Conservation (phyloP, 2,329 filamentous ascomycete genomes). For the Aspergillus sp. region DNA sequence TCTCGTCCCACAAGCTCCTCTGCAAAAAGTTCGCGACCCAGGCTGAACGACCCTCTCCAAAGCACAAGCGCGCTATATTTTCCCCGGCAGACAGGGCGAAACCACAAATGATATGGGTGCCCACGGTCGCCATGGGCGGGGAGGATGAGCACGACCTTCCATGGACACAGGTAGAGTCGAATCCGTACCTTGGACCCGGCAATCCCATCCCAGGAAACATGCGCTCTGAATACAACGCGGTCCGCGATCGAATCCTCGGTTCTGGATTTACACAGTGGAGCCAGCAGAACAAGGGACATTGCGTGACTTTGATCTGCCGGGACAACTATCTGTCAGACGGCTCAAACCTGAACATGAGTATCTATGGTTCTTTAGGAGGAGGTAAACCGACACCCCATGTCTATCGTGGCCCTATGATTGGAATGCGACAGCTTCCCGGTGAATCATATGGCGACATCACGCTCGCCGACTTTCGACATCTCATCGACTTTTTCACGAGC, state of each 20-base stretch:
- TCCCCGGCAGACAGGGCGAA: constrained; percentile 1
- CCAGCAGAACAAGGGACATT: background rate
- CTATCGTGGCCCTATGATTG: constrained; percentile 3
- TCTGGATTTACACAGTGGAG: background rate
- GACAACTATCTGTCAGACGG: background rate
- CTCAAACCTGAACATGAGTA: constrained; percentile 1
- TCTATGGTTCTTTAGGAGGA: background rate
- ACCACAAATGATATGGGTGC: constrained; percentile 3
- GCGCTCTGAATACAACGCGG: background rate
- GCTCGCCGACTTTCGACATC: constrained; percentile 4
- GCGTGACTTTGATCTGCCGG: background rate
- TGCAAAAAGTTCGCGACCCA: constrained; percentile 4
- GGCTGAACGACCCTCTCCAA: constrained; percentile 2
- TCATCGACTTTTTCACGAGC: constrained; percentile 3
- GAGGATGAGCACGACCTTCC: background rate
- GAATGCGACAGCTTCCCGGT: background rate
- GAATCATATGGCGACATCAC: constrained; percentile 2
- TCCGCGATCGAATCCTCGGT: background rate
- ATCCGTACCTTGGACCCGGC: background rate
- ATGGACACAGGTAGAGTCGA: background rate
- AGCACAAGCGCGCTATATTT: constrained; percentile 7
- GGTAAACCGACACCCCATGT: background rate
- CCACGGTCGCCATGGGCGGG: background rate
- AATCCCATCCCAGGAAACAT: background rate
- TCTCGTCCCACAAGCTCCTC: constrained; percentile 5